Conservation (phyloP, 129 eudicot genomes). For the Lactuca saligna region DNA sequence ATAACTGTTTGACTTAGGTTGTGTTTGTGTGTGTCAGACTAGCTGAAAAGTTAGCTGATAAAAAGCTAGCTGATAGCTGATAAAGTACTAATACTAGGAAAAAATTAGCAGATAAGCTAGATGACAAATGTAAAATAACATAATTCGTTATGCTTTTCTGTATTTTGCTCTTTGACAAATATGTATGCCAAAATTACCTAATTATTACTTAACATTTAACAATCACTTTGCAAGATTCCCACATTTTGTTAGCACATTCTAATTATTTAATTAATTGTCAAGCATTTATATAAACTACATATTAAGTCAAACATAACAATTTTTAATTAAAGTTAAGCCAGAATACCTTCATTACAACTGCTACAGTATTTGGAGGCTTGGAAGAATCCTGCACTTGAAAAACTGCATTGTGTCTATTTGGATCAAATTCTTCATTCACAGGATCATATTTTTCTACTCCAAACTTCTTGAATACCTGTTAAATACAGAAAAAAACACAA, state of each 20-base stretch:
- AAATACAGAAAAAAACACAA: neutral
- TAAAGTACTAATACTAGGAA: too few relatives aligned
- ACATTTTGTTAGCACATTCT: neutral
- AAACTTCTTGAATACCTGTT: slow-evolving; percentile 35
- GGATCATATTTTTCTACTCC: slow-evolving; percentile 38
- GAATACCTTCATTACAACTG: slow-evolving; percentile 74
- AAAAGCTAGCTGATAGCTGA: too few relatives aligned
- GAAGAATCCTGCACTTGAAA: slow-evolving; percentile 77
- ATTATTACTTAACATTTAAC: neutral
- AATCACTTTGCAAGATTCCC: neutral
- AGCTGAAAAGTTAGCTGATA: too few relatives aligned
- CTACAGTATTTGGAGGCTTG: slow-evolving; percentile 69
- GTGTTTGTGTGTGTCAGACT: too few relatives aligned
- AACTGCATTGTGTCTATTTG: slow-evolving; percentile 80
- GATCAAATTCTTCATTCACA: slow-evolving; percentile 36
- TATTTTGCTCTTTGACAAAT: too few relatives aligned
- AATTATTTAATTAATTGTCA: neutral
- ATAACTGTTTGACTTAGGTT: too few relatives aligned
- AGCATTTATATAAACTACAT: neutral
- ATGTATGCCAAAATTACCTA: too few relatives aligned
- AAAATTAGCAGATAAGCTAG: too few relatives aligned
- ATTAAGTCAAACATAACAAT: neutral
- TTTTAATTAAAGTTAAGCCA: neutral
- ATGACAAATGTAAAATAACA: too few relatives aligned
- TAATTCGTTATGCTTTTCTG: too few relatives aligned